Evolutionary conservation across 108 stramenopile genomes (phyloP).

Genomic region (Stephanodiscus triporus): DNA sequence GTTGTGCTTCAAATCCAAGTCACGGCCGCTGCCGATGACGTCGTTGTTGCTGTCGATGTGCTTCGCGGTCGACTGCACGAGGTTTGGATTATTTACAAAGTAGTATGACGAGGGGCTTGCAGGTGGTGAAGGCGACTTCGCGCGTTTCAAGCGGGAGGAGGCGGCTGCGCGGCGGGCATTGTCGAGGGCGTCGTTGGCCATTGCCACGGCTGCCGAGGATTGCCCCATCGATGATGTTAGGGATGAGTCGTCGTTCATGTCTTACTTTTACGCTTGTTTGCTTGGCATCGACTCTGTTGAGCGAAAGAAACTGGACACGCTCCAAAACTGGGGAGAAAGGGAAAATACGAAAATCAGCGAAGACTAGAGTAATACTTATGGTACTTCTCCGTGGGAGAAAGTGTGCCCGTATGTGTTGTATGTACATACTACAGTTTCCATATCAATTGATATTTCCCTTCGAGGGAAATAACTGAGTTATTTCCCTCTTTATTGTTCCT

Average conservation of each 20-base stretch:
- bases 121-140: neutral
- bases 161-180: constrained; percentile 52
- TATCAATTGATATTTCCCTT: too few species aligned
- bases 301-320: too few species aligned
- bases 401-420: too few species aligned
- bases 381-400: too few species aligned
- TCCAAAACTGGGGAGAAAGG: too few species aligned
- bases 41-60: neutral
- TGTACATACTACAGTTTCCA: too few species aligned
- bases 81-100: neutral
- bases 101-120: neutral
- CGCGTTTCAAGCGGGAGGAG: constrained; percentile 28
- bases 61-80: neutral
- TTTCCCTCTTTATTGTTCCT: too few species aligned
- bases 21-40: neutral
- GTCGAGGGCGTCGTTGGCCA: constrained; percentile 51
- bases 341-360: too few species aligned
- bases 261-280: too few species aligned
- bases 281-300: too few species aligned
- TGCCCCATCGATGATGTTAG: constrained; percentile 16
- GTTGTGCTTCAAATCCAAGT: constrained; percentile 64
- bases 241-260: constrained; percentile 24
- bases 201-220: constrained; percentile 49
- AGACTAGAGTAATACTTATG: too few species aligned
- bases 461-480: too few species aligned